phyloP scores from a whole-genome alignment of 2,329 filamentous ascomycete genomes.

The Grosmannia serpens region DNA sequence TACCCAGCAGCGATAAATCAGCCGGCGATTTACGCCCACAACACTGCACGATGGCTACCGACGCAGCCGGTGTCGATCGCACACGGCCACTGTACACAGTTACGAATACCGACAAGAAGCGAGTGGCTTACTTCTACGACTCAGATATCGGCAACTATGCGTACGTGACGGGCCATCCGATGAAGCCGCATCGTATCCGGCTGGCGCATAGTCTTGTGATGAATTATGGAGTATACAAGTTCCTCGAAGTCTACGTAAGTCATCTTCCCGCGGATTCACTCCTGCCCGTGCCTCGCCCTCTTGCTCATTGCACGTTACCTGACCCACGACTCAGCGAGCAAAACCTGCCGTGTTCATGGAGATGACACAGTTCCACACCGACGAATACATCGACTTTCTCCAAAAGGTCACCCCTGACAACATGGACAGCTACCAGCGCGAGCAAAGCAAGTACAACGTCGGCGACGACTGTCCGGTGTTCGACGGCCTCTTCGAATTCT shows the following conservation, averaged over 20 bases:
- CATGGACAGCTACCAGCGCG: slow-evolving; percentile 85
- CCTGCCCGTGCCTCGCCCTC: slow-evolving; percentile 24
- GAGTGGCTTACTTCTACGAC: slow-evolving; percentile 97
- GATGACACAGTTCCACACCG: slow-evolving; percentile 87
- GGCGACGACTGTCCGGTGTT: slow-evolving; percentile 97
- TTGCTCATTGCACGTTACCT: not conserved
- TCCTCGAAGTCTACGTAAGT: slow-evolving; percentile 90
- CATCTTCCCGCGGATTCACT: slow-evolving; percentile 6
- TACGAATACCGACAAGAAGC: slow-evolving; percentile 46
- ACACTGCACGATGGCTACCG: slow-evolving; percentile 14
- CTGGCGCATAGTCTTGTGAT: slow-evolving; percentile 92
- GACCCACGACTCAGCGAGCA: slow-evolving; percentile 45
- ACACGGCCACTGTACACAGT: slow-evolving; percentile 35
- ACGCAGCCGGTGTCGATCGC: slow-evolving; percentile 25
- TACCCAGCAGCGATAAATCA: not conserved
- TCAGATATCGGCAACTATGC: slow-evolving; percentile 97
- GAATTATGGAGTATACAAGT: slow-evolving; percentile 90
- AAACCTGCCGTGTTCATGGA: slow-evolving; percentile 83
- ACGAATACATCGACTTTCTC: slow-evolving; percentile 92
- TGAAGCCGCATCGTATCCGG: slow-evolving; percentile 96
- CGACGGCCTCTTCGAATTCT: slow-evolving; percentile 94
- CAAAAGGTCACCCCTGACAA: slow-evolving; percentile 96
- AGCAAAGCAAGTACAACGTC: slow-evolving; percentile 89
- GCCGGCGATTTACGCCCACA: not conserved
- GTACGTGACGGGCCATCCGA: slow-evolving; percentile 91